These are phyloP conservation scores for Trichomonas vaginalis DNA, from an alignment of 208 protist genomes.

Conservation along the genomic window DNA sequence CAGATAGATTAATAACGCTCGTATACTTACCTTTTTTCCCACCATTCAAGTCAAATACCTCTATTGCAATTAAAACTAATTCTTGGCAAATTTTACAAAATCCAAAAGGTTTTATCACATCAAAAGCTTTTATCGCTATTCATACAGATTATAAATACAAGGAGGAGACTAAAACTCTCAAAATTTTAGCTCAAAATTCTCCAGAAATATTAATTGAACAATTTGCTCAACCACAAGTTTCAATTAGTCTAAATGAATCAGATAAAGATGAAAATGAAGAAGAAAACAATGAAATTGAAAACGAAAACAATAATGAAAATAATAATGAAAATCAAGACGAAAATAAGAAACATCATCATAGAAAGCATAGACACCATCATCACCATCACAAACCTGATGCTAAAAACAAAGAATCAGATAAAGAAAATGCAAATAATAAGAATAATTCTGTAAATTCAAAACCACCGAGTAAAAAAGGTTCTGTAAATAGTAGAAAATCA, in stretches of 20 bases:
- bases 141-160: not conserved
- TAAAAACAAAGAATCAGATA: not conserved
- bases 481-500: not conserved
- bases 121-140: not conserved
- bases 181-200: not conserved
- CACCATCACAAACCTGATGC: not conserved
- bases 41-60: not conserved
- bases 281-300: not conserved
- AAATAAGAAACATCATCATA: not conserved
- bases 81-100: not conserved
- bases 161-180: not conserved
- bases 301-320: not conserved
- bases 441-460: not conserved
- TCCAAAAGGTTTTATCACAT: not conserved
- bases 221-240: not conserved
- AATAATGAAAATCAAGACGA: not conserved
- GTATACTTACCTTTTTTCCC: not conserved
- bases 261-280: not conserved
- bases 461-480: not conserved
- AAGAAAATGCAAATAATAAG: not conserved
- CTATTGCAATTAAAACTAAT: not conserved
- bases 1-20: not conserved
- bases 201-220: not conserved
- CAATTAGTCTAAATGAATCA: not conserved
- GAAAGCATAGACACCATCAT: not conserved